These are phyloP conservation scores for Phaseolus lunatus DNA, from an alignment of 306 rosid genomes.

Conservation along the genomic window DNA sequence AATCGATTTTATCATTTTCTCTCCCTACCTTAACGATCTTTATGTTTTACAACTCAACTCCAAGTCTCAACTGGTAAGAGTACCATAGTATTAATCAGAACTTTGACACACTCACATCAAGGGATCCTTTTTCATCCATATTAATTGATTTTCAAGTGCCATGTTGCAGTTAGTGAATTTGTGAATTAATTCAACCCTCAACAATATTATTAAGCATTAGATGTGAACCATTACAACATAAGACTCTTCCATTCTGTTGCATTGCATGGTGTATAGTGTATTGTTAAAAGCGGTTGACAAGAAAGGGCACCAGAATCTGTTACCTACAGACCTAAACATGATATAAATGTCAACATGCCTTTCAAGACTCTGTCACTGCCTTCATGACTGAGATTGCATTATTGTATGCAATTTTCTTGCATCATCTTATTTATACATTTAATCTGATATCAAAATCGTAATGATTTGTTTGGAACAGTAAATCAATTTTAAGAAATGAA, in stretches of 20 bases:
- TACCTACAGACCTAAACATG: conserved; percentile 26
- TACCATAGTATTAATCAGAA: neutral
- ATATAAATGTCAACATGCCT: conserved; percentile 36
- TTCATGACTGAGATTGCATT: too few species aligned
- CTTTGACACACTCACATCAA: conserved; percentile 7
- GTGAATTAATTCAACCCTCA: too few species aligned
- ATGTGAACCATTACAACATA: conserved; percentile 18
- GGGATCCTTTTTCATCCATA: too few species aligned
- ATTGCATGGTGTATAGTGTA: conserved; percentile 22
- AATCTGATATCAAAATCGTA: too few species aligned
- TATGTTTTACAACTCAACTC: neutral
- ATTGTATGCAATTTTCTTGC: too few species aligned
- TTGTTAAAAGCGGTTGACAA: conserved; percentile 26
- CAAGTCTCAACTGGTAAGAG: neutral
- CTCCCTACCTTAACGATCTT: neutral
- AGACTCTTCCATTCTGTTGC: neutral
- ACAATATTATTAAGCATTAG: conserved; percentile 1
- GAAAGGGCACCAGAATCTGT: conserved; percentile 34
- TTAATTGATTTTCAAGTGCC: too few species aligned
- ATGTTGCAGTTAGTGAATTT: too few species aligned
- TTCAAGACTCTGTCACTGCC: conserved; percentile 8
- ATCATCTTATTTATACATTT: too few species aligned
- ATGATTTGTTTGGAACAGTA: too few species aligned
- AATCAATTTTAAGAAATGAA: too few species aligned
- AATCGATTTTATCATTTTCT: too few species aligned